Evolutionary conservation across 2,329 filamentous ascomycete species (phyloP).

Genomic region (Fusarium torulosum): DNA sequence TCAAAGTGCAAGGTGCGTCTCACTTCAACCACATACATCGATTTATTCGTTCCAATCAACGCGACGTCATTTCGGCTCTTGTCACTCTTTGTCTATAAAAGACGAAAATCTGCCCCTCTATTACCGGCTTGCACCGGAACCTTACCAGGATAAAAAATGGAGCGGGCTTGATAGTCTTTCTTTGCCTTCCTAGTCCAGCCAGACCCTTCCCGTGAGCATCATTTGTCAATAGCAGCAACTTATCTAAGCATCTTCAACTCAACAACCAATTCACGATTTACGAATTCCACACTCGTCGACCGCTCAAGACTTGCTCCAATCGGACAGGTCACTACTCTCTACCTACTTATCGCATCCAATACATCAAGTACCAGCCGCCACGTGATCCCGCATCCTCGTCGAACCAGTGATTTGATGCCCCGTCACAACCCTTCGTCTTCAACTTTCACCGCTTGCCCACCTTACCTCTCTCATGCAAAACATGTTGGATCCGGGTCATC

Average conservation of each 20-base stretch:
- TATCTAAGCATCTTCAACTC: conserved; percentile 27
- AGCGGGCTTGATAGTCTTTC: conserved; percentile 33
- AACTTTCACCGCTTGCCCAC: conserved; percentile 49
- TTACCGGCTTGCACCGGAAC: conserved; percentile 46
- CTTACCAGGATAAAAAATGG: conserved; percentile 43
- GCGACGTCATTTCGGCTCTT: conserved; percentile 40
- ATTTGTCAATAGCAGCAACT: conserved; percentile 30
- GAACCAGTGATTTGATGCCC: conserved; percentile 52
- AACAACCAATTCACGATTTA: conserved; percentile 21
- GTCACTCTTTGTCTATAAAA: conserved; percentile 18
- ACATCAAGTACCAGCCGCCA: conserved; percentile 30
- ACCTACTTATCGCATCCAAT: background rate
- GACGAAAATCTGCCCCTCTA: conserved; percentile 34
- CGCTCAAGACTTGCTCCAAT: background rate
- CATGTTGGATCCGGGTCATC: conserved; percentile 49
- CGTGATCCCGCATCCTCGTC: conserved; percentile 41
- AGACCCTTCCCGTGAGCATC: conserved; percentile 37
- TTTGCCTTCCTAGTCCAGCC: conserved; percentile 17
- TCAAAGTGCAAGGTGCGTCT: conserved; percentile 5
- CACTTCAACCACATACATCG: conserved; percentile 5
- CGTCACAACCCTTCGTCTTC: conserved; percentile 47
- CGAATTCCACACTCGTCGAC: conserved; percentile 6
- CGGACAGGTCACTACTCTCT: conserved; percentile 4
- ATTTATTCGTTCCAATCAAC: conserved; percentile 4
- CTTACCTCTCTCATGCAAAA: conserved; percentile 45